Conservation (phyloP, 2,329 filamentous ascomycete genomes). For the Talaromyces sp. region DNA sequence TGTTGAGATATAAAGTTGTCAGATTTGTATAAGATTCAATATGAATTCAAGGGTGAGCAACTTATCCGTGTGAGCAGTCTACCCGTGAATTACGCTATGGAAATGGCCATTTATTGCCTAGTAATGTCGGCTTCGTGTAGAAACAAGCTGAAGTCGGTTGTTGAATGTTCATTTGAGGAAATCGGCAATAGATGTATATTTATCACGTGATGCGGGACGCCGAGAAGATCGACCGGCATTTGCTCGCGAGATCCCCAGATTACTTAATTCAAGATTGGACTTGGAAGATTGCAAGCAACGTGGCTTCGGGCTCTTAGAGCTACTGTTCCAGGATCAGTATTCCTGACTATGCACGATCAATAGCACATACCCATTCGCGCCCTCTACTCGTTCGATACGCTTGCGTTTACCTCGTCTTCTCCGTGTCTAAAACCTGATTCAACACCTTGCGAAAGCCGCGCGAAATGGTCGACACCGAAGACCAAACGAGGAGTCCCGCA, state of each 20-base stretch:
- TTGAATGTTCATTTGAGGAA: neutral
- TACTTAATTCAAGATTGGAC: neutral
- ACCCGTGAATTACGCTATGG: neutral
- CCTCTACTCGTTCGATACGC: neutral
- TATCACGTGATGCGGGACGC: conserved; percentile 1
- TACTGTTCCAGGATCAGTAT: neutral
- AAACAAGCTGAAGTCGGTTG: neutral
- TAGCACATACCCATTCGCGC: neutral
- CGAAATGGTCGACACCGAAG: conserved; percentile 16
- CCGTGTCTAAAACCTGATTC: neutral
- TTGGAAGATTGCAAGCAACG: neutral
- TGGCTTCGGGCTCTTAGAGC: neutral
- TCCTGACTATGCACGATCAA: conserved; percentile 1
- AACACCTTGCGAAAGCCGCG: neutral
- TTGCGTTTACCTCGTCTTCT: neutral
- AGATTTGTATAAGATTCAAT: too few species aligned
- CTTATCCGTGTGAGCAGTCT: neutral
- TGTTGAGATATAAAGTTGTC: too few species aligned
- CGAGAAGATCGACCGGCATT: conserved; percentile 1
- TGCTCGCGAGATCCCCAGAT: neutral
- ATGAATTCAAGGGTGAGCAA: too few species aligned
- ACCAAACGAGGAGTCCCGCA: conserved; percentile 13
- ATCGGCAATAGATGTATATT: neutral
- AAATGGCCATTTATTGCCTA: too few species aligned
- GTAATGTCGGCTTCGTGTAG: too few species aligned